Percentiles rank a stretch among this genome's conserved stretches.
Evolutionary conservation across 345 rosid species (phyloP).

Genomic region (Sisymbrium irio): DNA sequence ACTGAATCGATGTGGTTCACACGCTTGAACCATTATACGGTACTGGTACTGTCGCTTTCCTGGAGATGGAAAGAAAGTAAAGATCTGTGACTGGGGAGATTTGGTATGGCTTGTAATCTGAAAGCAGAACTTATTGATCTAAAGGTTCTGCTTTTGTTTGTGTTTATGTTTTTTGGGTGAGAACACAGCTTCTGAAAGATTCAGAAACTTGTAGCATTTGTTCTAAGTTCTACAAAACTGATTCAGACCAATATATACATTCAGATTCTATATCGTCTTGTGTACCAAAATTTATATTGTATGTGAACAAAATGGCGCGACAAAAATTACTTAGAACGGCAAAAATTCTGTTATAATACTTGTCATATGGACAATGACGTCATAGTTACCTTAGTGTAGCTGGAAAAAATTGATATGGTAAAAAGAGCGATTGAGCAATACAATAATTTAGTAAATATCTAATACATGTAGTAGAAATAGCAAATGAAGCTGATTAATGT

Average conservation of each 20-base stretch:
- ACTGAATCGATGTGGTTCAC: conserved; percentile 1
- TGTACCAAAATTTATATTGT: too few relatives aligned
- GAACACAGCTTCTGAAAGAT: background rate
- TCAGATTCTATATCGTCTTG: background rate
- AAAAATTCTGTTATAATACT: too few relatives aligned
- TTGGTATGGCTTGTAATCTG: conserved; percentile 24
- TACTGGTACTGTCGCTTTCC: background rate
- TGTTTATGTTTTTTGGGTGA: background rate
- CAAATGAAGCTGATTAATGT: background rate
- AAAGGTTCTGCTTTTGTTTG: conserved; percentile 8
- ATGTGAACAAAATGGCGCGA: too few relatives aligned
- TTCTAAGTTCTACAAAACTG: background rate
- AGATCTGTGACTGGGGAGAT: conserved; percentile 1
- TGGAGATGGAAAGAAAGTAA: background rate
- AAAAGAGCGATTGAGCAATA: background rate
- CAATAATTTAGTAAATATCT: background rate
- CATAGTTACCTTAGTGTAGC: background rate
- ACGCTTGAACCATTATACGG: background rate
- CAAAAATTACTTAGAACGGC: too few relatives aligned
- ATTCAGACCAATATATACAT: conserved; percentile 10
- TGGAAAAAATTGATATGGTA: background rate
- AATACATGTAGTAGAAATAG: conserved; percentile 1
- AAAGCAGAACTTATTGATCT: conserved; percentile 5
- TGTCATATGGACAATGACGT: too few relatives aligned
- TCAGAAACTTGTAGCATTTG: conserved; percentile 18